These are phyloP conservation scores for Yamadazyma aaseri DNA, from an alignment of 1,139 yeast genomes.

Conservation along the genomic window DNA sequence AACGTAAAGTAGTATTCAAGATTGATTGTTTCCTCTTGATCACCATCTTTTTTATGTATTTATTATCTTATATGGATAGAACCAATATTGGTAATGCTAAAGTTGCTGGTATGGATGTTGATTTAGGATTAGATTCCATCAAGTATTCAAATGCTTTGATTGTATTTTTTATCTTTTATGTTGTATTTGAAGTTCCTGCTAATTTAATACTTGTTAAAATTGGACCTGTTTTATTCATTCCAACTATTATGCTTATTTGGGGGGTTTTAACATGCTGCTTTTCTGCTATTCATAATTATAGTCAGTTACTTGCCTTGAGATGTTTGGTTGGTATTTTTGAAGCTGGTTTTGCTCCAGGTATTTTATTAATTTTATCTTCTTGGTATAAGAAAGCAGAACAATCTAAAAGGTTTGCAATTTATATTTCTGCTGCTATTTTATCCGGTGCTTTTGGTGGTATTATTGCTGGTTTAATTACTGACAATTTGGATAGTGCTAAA, in stretches of 20 bases:
- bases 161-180: conserved; percentile 24
- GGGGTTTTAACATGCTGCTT: conserved; percentile 22
- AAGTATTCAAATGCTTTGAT: conserved; percentile 23
- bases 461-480: conserved; percentile 23
- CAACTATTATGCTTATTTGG: conserved; percentile 19
- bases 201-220: conserved; percentile 27
- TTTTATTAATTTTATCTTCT: conserved; percentile 23
- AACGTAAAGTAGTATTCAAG: conserved; percentile 8
- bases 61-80: conserved; percentile 21
- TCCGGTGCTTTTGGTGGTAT: conserved; percentile 16
- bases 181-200: conserved; percentile 29
- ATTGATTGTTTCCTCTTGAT: conserved; percentile 24
- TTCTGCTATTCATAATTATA: conserved; percentile 16
- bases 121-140: conserved; percentile 22
- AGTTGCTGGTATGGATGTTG: conserved; percentile 23
- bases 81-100: conserved; percentile 27
- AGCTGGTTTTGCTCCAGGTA: conserved; percentile 26
- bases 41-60: conserved; percentile 16
- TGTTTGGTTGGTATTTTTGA: conserved; percentile 25
- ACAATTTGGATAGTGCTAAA: conserved; percentile 13
- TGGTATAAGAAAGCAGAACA: conserved; percentile 21
- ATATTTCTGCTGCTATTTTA: conserved; percentile 23
- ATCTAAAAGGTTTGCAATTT: conserved; percentile 23
- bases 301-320: conserved; percentile 22
- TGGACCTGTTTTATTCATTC: conserved; percentile 13